Evolutionary conservation across 2,329 filamentous ascomycete species (phyloP), one percentile per base, ranked within the genome.

Genomic region (Arthrobotrys megalospora): DNA sequence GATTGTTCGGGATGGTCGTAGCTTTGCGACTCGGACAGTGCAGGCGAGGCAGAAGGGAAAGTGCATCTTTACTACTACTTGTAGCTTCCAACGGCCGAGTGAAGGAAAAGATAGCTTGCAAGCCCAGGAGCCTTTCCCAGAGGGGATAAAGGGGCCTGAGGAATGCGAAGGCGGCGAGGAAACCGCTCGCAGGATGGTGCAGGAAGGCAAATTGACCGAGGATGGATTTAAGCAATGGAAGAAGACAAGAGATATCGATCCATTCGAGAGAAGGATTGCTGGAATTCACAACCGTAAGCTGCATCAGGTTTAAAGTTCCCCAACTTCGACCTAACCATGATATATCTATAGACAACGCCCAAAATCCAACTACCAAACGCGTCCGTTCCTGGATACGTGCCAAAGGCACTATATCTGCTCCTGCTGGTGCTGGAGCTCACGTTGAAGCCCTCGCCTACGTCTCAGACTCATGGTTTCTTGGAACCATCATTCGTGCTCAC

Each of bases 51-150:
- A 99, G 86, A 88, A 90, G 47, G 96, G 94, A 8, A 90, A 90
- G 77, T 92, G 92, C 83, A 98, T 99, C 85, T 98, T 98, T 86
- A 98, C 95, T 16, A 96, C 93, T 1, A 99, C 95, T 5, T 90
- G 97, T 85, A 96, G 92, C 80, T 98, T 99, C 84, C 91, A 92
- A 83, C 88, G 89, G 16, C 65, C 80, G 32, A 70, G 76, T 8
- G 76, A 90, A 91, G 82, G 88, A 87, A 78, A 88, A 87, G 80
- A 89, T 87, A 64, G 88, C 86, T 12, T 80, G 80, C 62, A 82
- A 83, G 83, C 85, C 84, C 83, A 84, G 72, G 84, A 84, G 5
- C 88, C 88, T 14, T 86, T 92, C 83, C 91, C 92, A 0, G 80
- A 82, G 2, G 85, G 82, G 10, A 84, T 86, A 6, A 80, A 82